Base-by-base conservation (phyloP, 768 basidiomycete genomes). In the Pleurotus sapidus region DNA sequence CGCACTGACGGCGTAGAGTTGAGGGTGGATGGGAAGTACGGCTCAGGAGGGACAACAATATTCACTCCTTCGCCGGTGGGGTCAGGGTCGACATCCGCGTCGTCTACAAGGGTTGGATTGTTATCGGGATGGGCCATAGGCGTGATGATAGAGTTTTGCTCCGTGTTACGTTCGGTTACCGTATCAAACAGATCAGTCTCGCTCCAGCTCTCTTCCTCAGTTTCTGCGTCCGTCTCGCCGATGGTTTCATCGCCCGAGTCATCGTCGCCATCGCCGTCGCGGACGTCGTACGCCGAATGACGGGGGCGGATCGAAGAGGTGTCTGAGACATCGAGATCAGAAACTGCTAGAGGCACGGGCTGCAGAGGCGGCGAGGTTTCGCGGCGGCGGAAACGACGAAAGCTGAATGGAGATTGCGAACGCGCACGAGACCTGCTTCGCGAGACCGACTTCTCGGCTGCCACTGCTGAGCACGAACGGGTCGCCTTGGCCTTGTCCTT, bases 1-100 rank as follows among this genome's bases (percentile, higher is more conserved):
- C 68, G 76, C 60, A 59, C 67, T 60, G 72, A 70, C 51, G 67
- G 68, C 46, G 64, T 65, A 46, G 68, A 51, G 66, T 89, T 88
- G 48, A 91, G 79, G 4, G 88, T 89, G 34, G 80, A 80, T 15
- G 88, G 87, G 70, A 92, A 92, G 68, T 91, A 91, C 2, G 91
- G 90, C 61, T 92, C 89, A 3, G 84, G 87, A 0, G 92, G 89
- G 1, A 93, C 83, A 60, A 94, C 84, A 54, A 95, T 88, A 64
- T 94, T 95, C 17, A 93, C 89, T 56, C 93, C 95, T 71, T 97
- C 95, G 11, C 95, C 95, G 8, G 95, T 77, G 0, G 91, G 91
- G 70, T 95, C 94, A 0, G 87, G 83, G 55, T 86, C 84, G 3
- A 71, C 74, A 50, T 88, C 87, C 15, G 71, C 76, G 54, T 87